These are phyloP conservation scores for Quercus engelmannii DNA, from an alignment of 306 rosid genomes.

Conservation along the genomic window DNA sequence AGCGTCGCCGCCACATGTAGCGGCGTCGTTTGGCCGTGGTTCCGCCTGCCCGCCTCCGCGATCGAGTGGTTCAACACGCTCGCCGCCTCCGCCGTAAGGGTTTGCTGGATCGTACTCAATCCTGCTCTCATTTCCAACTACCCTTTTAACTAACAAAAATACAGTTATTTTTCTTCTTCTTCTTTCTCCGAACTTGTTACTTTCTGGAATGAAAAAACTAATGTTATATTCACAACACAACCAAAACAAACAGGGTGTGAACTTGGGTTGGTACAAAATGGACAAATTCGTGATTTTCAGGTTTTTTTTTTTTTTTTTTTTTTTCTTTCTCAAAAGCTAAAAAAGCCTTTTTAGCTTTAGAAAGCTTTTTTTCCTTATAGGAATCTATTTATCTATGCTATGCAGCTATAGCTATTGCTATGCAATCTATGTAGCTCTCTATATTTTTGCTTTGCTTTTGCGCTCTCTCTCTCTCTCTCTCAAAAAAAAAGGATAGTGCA, in stretches of 20 bases:
- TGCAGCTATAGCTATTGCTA: too few relatives aligned
- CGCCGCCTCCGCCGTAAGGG: conserved; percentile 98
- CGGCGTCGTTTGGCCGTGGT: conserved; percentile 96
- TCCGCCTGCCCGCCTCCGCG: conserved; percentile 86
- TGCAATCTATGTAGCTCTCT: too few relatives aligned
- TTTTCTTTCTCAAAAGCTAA: too few relatives aligned
- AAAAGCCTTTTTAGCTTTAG: too few relatives aligned
- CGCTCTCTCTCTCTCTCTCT: conserved; percentile 11
- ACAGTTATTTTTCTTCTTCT: too few relatives aligned
- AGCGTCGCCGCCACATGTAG: conserved; percentile 92
- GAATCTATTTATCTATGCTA: conserved; percentile 24
- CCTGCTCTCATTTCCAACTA: conserved; percentile 86
- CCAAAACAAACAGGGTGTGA: conserved; percentile 23
- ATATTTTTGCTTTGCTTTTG: not conserved
- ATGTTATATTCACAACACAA: not conserved
- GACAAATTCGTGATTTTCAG: conserved; percentile 63
- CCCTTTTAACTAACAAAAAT: not conserved
- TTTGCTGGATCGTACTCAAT: conserved; percentile 89
- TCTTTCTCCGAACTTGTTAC: too few relatives aligned
- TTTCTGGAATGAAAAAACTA: too few relatives aligned
- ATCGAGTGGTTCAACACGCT: conserved; percentile 84
- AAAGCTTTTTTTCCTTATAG: not conserved
- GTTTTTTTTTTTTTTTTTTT: not conserved
- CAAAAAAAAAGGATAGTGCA: conserved; percentile 10
- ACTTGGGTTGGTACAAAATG: conserved; percentile 39